Base-by-base conservation (phyloP, 345 rosid genomes). In the Moricandia moricandioides region DNA sequence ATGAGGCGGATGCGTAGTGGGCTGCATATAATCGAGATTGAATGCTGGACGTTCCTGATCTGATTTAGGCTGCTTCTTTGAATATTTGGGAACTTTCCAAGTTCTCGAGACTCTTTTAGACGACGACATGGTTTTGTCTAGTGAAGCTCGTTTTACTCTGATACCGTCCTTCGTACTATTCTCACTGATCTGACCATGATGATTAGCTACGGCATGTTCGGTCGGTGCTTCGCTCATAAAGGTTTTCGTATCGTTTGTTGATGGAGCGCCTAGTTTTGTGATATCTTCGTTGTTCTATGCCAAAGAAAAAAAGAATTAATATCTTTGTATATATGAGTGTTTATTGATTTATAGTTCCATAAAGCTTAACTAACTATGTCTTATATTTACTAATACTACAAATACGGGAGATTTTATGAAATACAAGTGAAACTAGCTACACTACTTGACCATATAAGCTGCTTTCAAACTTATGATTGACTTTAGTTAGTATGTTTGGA, bases 1-100 rank as follows among this genome's bases (percentile, higher is more conserved):
- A 55, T 88, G 84, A 72, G 96, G 96, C 17, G 96, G 96, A 61
- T 90, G 96, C 7, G 89, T 90, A 68, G 84, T 86, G 11, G 96
- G 96, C 24, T 88, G 88, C 69, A 87, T 66, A 77, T 90, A 90
- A 52, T 90, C 96, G 43, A 88, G 82, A 76, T 80, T 84, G 72
- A 90, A 90, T 59, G 82, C 87, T 13, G 92, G 92, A 39, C 81
- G 80, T 62, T 84, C 83, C 18, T 78, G 84, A 4, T 79, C 84
- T 78, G 69, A 27, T 68, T 40, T 73, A 2, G 70, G 78, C 4
- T 66, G 83, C 70, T 86, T 88, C 69, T 76, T 76, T 51, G 68
- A 29, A 30, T 52, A 51, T 65, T 76, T 85, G 51, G 91, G 91
- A 76, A 90, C 81, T 21, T 65, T 75, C 92, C 89, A 88, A 13